Conservation (phyloP, 2,329 filamentous ascomycete species). For the Cladobotryum protrusum region DNA sequence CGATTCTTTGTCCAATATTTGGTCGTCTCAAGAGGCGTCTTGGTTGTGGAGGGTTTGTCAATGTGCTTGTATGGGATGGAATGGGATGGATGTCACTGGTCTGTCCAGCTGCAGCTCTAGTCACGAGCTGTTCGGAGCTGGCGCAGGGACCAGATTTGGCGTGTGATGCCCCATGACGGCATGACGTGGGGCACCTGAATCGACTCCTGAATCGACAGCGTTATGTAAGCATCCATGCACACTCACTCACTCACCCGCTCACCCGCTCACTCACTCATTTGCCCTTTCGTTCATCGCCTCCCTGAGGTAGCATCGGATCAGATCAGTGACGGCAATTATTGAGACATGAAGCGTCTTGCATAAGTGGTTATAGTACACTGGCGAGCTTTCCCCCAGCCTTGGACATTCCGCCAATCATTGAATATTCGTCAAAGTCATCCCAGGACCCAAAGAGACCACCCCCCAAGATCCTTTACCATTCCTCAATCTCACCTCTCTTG, state of each 20-base stretch:
- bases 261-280: background rate
- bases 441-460: background rate
- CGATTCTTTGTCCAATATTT: no score
- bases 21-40: no score
- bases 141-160: conserved; percentile 9
- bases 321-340: background rate
- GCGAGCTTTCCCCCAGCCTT: no score
- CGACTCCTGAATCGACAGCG: background rate
- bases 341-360: background rate
- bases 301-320: no score
- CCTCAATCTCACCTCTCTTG: conserved; percentile 36
- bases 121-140: conserved; percentile 11
- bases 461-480: conserved; percentile 32
- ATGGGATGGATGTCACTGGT: background rate
- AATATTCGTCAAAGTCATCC: background rate
- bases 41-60: no score
- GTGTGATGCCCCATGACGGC: conserved; percentile 11
- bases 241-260: background rate
- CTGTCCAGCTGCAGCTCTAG: conserved; percentile 3
- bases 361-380: no score
- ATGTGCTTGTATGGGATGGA: background rate
- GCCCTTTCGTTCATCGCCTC: no score
- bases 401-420: background rate
- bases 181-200: conserved; percentile 10
- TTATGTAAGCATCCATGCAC: conserved; percentile 9